A percentile compares a stretch with the other conserved stretches of the same genome.
These are phyloP conservation scores for Nicotiana knightiana DNA, from an alignment of 257 asterid species.

Conservation along the genomic window DNA sequence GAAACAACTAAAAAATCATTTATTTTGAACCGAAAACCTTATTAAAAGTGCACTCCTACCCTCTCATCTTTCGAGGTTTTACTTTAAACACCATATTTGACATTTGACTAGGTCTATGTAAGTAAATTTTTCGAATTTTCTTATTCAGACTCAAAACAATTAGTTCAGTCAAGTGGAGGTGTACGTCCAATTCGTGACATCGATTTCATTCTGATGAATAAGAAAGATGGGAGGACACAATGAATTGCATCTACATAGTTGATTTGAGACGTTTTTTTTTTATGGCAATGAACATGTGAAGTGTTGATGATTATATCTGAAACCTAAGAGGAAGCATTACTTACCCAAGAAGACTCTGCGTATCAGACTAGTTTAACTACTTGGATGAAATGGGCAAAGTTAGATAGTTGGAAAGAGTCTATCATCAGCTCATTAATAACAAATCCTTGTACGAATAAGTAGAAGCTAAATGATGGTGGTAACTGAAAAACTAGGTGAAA, in stretches of 20 bases:
- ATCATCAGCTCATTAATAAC: background rate
- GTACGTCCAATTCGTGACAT: background rate
- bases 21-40: background rate
- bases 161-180: background rate
- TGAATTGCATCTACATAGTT: background rate
- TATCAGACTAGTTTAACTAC: background rate
- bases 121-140: background rate
- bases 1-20: too few relatives aligned
- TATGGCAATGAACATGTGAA: background rate
- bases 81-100: too few relatives aligned
- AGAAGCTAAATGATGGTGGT: background rate
- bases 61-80: background rate
- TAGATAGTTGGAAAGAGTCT: background rate
- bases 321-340: background rate
- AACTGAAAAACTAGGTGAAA: background rate
- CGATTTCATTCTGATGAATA: background rate
- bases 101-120: background rate
- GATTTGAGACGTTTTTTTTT: background rate
- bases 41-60: background rate
- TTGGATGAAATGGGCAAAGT: background rate
- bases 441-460: background rate
- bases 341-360: background rate
- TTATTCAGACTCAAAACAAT: background rate
- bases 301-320: background rate
- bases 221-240: background rate